phyloP scores from a whole-genome alignment of 1,284 basidiomycete species.

The Puccinia polysora region DNA sequence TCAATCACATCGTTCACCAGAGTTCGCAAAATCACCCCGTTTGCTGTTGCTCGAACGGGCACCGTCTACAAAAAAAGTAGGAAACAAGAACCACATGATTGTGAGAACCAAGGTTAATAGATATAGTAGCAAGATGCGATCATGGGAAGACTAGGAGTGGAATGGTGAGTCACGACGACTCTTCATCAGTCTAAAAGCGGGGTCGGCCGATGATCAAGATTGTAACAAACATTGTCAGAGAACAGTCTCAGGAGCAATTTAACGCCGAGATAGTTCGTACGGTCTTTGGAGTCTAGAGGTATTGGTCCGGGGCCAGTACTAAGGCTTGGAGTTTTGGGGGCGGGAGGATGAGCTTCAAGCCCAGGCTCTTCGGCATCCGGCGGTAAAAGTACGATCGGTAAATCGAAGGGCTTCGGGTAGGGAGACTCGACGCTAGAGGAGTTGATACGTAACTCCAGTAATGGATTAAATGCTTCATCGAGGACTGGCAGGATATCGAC shows the following conservation, averaged over 20 bases:
- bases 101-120: neutral
- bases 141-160: constrained; percentile 22
- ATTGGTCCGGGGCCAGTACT: constrained; percentile 72
- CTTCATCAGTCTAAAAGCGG: neutral
- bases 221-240: constrained; percentile 64
- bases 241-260: constrained; percentile 61
- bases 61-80: constrained; percentile 61
- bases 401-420: constrained; percentile 60
- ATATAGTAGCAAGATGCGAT: neutral
- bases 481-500: constrained; percentile 60
- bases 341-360: constrained; percentile 58
- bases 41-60: constrained; percentile 66
- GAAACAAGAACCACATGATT: neutral
- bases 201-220: neutral
- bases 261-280: constrained; percentile 38
- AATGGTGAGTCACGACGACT: constrained; percentile 41
- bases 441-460: constrained; percentile 58
- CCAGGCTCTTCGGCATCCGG: constrained; percentile 78
- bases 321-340: constrained; percentile 61
- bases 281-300: constrained; percentile 41
- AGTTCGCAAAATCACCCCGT: constrained; percentile 74
- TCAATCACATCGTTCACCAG: constrained; percentile 76
- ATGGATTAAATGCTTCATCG: constrained; percentile 60
- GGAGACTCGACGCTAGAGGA: constrained; percentile 57
- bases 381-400: constrained; percentile 75